Evolutionary conservation across 2,329 filamentous ascomycete species (phyloP).

Genomic region (Clonostachys byssicola): DNA sequence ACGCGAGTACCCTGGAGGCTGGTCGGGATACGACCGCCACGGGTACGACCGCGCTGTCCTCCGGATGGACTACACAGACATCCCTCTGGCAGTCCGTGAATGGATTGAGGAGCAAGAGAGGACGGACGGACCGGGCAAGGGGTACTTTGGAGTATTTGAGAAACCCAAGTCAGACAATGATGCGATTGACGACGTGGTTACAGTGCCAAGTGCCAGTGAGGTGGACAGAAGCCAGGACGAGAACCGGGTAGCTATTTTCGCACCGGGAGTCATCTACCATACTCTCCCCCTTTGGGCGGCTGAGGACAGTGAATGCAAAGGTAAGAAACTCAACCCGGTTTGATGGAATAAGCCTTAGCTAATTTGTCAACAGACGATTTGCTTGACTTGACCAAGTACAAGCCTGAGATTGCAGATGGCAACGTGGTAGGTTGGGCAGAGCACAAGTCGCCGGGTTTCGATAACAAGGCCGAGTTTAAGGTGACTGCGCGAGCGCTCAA

Average conservation of each 20-base stretch:
- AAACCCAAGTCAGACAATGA: constrained; percentile 31
- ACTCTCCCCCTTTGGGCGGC: constrained; percentile 45
- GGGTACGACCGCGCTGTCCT: constrained; percentile 41
- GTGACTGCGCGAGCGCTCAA: constrained; percentile 26
- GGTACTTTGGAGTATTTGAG: constrained; percentile 34
- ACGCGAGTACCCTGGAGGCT: constrained; percentile 43
- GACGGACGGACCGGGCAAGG: constrained; percentile 22
- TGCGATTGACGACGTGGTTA: constrained; percentile 30
- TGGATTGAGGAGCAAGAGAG: constrained; percentile 43
- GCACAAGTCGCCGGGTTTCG: constrained; percentile 18
- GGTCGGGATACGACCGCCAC: constrained; percentile 48
- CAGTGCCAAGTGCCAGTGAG: constrained; percentile 15
- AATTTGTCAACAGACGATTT: constrained; percentile 12
- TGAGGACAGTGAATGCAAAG: constrained; percentile 32
- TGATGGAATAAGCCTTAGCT: neutral
- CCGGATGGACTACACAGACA: constrained; percentile 36
- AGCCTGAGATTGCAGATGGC: constrained; percentile 12
- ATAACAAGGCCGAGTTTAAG: constrained; percentile 24
- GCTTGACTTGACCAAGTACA: constrained; percentile 19
- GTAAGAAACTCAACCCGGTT: constrained; percentile 15
- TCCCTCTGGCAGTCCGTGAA: constrained; percentile 36
- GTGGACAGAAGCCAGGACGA: constrained; percentile 21
- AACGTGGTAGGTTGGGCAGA: constrained; percentile 20
- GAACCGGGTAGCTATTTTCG: constrained; percentile 40
- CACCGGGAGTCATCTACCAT: constrained; percentile 45